These are phyloP conservation scores for Quercus gilva DNA, from an alignment of 306 rosid genomes.

Conservation along the genomic window DNA sequence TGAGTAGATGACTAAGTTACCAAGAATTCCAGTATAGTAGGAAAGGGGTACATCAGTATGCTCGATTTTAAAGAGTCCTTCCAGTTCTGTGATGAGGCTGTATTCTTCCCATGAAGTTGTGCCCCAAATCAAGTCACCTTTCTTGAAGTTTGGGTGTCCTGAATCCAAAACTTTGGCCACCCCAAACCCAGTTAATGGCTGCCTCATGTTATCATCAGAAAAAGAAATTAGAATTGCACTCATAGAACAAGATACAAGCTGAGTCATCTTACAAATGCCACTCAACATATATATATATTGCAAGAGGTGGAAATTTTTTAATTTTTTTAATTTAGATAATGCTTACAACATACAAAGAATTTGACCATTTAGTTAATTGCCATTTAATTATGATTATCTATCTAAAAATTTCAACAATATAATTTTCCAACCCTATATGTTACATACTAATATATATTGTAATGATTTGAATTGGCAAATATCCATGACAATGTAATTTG, in stretches of 20 bases:
- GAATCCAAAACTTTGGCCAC: slow-evolving; percentile 49
- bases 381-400: too few relatives aligned
- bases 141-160: slow-evolving; percentile 37
- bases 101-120: slow-evolving; percentile 57
- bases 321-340: too few relatives aligned
- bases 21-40: slow-evolving; percentile 37
- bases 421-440: too few relatives aligned
- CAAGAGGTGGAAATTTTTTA: too few relatives aligned
- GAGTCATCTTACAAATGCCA: not conserved
- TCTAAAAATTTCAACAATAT: too few relatives aligned
- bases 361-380: too few relatives aligned
- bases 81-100: slow-evolving; percentile 27
- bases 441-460: too few relatives aligned
- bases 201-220: not conserved
- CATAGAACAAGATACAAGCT: not conserved
- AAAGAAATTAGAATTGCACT: not conserved
- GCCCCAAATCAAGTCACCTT: slow-evolving; percentile 51
- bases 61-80: slow-evolving; percentile 40
- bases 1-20: not conserved
- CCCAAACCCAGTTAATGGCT: slow-evolving; percentile 35
- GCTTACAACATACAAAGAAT: too few relatives aligned
- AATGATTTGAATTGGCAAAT: too few relatives aligned
- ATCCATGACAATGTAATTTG: too few relatives aligned
- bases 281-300: too few relatives aligned
- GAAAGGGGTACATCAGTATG: slow-evolving; percentile 43